phyloP scores from a whole-genome alignment of 179 eudicot genomes.

The Silene coronaria region DNA sequence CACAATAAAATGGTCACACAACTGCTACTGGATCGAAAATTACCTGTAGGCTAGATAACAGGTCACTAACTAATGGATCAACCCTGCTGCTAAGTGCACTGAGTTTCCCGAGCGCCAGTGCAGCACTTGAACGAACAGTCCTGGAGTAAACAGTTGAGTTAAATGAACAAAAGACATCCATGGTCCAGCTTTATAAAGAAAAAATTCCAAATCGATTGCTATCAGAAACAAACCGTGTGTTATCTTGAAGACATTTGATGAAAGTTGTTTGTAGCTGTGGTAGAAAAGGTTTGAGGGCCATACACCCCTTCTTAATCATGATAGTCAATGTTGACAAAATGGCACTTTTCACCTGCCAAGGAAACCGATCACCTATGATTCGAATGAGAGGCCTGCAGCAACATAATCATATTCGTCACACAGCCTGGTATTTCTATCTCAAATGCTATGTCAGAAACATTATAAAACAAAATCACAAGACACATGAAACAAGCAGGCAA shows the following conservation, averaged over 20 bases:
- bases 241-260: conserved; percentile 85
- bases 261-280: conserved; percentile 99
- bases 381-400: conserved; percentile 85
- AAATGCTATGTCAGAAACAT: background rate
- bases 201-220: background rate
- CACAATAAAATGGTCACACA: background rate
- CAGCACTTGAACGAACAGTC: conserved; percentile 96
- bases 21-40: background rate
- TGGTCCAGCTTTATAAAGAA: background rate
- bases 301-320: conserved; percentile 86
- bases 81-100: conserved; percentile 93
- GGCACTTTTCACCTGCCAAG: conserved; percentile 99
- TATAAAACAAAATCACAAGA: background rate
- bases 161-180: background rate
- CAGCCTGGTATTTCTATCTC: background rate
- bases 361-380: conserved; percentile 91
- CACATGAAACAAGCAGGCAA: background rate
- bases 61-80: conserved; percentile 96
- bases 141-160: conserved; percentile 37
- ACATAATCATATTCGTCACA: conserved; percentile 15
- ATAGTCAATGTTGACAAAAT: conserved; percentile 83
- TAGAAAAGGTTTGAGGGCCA: conserved; percentile 87
- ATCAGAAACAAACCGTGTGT: conserved; percentile 53
- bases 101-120: conserved; percentile 90
- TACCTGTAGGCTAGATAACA: conserved; percentile 83